Base-by-base conservation (phyloP, 2,329 filamentous ascomycete genomes). In the Thermothelomyces thermophilus region DNA sequence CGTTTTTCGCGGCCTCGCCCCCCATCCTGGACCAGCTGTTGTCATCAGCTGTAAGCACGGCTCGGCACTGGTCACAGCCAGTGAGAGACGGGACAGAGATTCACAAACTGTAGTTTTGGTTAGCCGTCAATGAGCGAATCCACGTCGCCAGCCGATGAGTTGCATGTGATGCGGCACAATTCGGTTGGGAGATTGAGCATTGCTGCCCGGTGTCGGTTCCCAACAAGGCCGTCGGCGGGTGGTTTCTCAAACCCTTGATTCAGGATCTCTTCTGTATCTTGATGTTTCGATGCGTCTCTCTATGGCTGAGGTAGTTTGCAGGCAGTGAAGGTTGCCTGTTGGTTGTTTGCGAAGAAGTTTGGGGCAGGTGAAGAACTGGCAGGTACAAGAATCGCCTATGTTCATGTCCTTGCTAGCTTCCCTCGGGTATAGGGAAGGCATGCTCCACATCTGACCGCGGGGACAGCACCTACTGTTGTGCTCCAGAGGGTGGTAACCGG, bases 111-210 rank as follows among this genome's bases (percentile, higher is more conserved):
- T 34, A 43, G 33, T 26, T 37, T 43, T 14, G 24, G 24, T 31
- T 31, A 20, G 24, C 13, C 24, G 48, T 45, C 34, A 46, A 50
- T 40, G 35, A 48, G 31, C 46, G 41, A 28, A 17, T 41, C 50
- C 50, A 53, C 50, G 50, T 44, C 46, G 48, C 52, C 30, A 28
- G 35, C 40, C 28, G 30, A 42, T 37, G 7, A 30, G 9, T 48
- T 22, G 44, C 40, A 42, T 46, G 48, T 48, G 36, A 39, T 35
- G 35, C 37, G 26, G 20, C 11, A 10, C 17, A 30, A 14, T 43
- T 43, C 19, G 41, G 39, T n/a, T 33, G 33, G 26, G 17, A 33
- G 17, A 45, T 16, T 13, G 40, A 39, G 49, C 39, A 37, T 46
- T 51, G 49, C 39, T 51, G 49, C 39, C 37, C 43, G 39, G 36